These are phyloP conservation scores for Puccinia hordei DNA, from an alignment of 1,284 basidiomycete species.

Conservation along the genomic window DNA sequence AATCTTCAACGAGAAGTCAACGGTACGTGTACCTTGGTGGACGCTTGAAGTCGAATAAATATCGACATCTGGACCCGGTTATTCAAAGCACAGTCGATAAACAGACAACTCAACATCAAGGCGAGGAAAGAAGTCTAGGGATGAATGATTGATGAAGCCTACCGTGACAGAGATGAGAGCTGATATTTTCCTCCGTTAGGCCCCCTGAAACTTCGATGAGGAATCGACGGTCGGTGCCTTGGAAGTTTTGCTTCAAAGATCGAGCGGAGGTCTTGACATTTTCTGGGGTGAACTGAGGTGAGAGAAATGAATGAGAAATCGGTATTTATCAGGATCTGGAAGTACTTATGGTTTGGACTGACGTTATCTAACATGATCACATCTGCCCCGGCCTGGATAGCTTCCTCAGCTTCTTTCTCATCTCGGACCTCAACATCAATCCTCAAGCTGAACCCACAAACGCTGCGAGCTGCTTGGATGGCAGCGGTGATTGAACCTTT, in stretches of 20 bases:
- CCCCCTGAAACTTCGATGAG: conserved; percentile 88
- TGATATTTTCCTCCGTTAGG: conserved; percentile 80
- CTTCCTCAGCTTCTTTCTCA: conserved; percentile 88
- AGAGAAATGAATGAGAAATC: not conserved
- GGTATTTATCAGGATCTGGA: not conserved
- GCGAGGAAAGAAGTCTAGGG: not conserved
- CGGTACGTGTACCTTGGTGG: conserved; percentile 82
- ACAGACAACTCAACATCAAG: not conserved
- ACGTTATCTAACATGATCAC: conserved; percentile 95
- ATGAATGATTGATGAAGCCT: conserved; percentile 55
- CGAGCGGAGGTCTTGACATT: conserved; percentile 71
- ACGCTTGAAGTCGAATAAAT: conserved; percentile 89
- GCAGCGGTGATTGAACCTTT: conserved; percentile 91
- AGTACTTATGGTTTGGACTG: not conserved
- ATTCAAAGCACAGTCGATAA: not conserved
- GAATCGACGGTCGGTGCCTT: conserved; percentile 70
- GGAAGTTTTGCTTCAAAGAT: conserved; percentile 73
- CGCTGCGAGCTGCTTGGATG: conserved; percentile 77
- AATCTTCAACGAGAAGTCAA: conserved; percentile 92
- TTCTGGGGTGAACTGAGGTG: conserved; percentile 68
- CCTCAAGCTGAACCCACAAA: conserved; percentile 87
- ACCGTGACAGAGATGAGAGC: conserved; percentile 74
- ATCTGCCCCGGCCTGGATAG: conserved; percentile 92
- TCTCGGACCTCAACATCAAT: conserved; percentile 93
- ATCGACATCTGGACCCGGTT: conserved; percentile 77